phyloP scores from a whole-genome alignment of 768 basidiomycete species.

The Leccinum barrowsii region DNA sequence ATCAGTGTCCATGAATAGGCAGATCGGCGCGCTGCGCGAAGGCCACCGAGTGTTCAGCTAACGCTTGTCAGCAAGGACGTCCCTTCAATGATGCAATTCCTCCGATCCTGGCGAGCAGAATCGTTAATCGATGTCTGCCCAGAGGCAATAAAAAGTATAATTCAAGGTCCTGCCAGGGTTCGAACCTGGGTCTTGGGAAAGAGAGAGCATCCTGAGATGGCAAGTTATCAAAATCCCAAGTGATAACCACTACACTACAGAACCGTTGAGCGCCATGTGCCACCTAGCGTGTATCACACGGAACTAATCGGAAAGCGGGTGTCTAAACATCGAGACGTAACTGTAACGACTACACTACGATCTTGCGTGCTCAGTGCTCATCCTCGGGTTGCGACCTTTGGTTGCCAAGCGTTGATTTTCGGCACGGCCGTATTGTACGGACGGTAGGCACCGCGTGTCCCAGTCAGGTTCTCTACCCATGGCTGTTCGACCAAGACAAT shows the following conservation, averaged over 20 bases:
- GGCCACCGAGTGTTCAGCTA: too few species aligned
- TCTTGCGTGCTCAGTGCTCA: slow-evolving; percentile 13
- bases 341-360: background rate
- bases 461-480: slow-evolving; percentile 86
- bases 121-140: background rate
- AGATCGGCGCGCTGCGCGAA: background rate
- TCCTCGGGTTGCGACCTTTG: slow-evolving; percentile 56
- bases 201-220: background rate
- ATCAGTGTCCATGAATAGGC: background rate
- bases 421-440: slow-evolving; percentile 84
- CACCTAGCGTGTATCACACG: background rate
- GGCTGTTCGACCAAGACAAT: slow-evolving; percentile 43
- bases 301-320: background rate
- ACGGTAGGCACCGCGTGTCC: slow-evolving; percentile 87
- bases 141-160: background rate
- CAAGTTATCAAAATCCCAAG: slow-evolving; percentile 22
- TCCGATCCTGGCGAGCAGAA: too few species aligned
- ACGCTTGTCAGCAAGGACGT: too few species aligned
- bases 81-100: too few species aligned
- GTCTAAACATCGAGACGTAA: background rate
- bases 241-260: slow-evolving; percentile 30
- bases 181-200: slow-evolving; percentile 26
- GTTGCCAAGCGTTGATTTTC: slow-evolving; percentile 83
- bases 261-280: background rate
- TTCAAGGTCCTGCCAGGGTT: slow-evolving; percentile 23